Evolutionary conservation across 2,329 filamentous ascomycete genomes (phyloP).

Genomic region (Pseudopithomyces maydicus): DNA sequence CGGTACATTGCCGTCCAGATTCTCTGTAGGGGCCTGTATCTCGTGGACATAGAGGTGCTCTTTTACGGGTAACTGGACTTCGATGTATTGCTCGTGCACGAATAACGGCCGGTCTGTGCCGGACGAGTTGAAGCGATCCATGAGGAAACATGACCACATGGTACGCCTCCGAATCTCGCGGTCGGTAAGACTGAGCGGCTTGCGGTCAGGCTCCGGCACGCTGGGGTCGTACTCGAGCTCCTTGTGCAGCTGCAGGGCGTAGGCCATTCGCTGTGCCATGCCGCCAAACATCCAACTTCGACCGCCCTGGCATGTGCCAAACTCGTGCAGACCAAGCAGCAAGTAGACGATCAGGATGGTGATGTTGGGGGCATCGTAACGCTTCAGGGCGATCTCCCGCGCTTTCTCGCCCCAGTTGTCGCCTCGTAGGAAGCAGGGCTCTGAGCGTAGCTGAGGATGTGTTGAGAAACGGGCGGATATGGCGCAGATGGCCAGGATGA

Average conservation of each 20-base stretch:
- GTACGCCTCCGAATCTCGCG: constrained; percentile 89
- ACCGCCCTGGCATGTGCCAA: constrained; percentile 94
- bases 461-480: constrained; percentile 94
- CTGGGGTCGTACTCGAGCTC: constrained; percentile 84
- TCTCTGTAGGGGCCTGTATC: constrained; percentile 85
- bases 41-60: constrained; percentile 91
- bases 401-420: constrained; percentile 89
- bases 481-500: constrained; percentile 92
- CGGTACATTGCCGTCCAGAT: constrained; percentile 72
- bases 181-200: constrained; percentile 84
- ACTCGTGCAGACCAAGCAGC: constrained; percentile 89
- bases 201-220: constrained; percentile 62
- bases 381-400: constrained; percentile 82
- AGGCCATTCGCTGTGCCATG: constrained; percentile 95
- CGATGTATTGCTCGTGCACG: constrained; percentile 84
- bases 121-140: constrained; percentile 97
- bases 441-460: constrained; percentile 77
- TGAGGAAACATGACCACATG: constrained; percentile 98
- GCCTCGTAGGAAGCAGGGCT: constrained; percentile 82
- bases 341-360: constrained; percentile 92
- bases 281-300: constrained; percentile 95
- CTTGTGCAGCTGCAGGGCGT: constrained; percentile 89
- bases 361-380: constrained; percentile 94
- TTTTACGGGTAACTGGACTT: constrained; percentile 88
- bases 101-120: constrained; percentile 92